Base-by-base conservation (phyloP, 331 rosid species). In the Prunus yedoensis region DNA sequence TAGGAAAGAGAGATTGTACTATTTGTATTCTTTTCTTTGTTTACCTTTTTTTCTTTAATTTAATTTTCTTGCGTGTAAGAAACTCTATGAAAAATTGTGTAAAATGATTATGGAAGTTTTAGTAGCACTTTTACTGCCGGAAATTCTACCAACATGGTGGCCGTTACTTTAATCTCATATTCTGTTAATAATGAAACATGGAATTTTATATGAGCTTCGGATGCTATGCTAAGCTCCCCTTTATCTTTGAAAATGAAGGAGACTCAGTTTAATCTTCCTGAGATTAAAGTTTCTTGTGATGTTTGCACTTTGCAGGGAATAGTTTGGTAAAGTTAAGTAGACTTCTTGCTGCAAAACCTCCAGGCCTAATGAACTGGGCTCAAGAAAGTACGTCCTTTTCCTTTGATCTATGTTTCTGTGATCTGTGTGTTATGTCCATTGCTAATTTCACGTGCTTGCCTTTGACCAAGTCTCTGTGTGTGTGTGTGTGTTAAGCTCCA, bases 1-100 rank as follows among this genome's bases (percentile, higher is more conserved):
- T 43, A 56, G 46, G 54, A 57, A 70, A 54, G 61, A 69, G 62
- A 54, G 61, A 70, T 12, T 76, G 74, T 81, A 81, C 76, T 68
- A 38, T 59, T 66, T 73, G 72, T 79, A 66, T 51, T 77, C 54
- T 66, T 81, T 72, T n/a, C 17, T 66, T 76, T 60, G 49, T 63
- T 71, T 35, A 75, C 16, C 32, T n/a, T 46, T 65, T 51, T 79
- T 32, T n/a, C 32, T 32, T 61, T 17, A 23, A 11, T 35, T 78
- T 53, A 21, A 5, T 16, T 49, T 71, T 20, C 18, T 49, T 32
- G 66, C 50, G 8, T 71, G 81, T 72, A 72, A 46, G 75, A 73
- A 73, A 35, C 35, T 45, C 3, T 38, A 43, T 18, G 46, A 70
- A 58, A 53, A 70, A 15, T 76, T 66, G 75, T 71, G 80, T 74